Conservation (phyloP, 2,329 filamentous ascomycete species). For the Clonostachys byssicola region DNA sequence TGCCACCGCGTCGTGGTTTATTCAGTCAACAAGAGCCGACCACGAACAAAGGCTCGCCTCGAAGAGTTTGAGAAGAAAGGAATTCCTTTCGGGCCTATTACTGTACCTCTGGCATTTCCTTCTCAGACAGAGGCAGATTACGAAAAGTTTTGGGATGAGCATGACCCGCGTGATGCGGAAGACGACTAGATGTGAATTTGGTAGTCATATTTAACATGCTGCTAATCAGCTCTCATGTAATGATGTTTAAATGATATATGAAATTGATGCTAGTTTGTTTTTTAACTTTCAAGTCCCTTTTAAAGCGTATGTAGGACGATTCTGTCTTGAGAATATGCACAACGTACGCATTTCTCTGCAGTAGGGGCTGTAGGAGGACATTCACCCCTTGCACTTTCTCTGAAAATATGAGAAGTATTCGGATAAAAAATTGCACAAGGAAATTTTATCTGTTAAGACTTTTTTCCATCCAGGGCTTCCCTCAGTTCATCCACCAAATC, state of each 20-base stretch:
- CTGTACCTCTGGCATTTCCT: constrained; percentile 44
- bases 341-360: no score
- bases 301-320: no score
- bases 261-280: no score
- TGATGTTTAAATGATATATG: neutral
- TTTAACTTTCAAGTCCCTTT: no score
- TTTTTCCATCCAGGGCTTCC: no score
- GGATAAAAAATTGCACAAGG: no score
- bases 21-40: constrained; percentile 52
- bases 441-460: no score
- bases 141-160: constrained; percentile 17
- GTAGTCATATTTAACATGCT: neutral
- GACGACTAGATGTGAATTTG: constrained; percentile 1
- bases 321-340: no score
- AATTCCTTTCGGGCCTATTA: constrained; percentile 46
- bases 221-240: neutral
- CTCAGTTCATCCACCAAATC: no score
- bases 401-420: no score
- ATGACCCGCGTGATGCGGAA: constrained; percentile 19
- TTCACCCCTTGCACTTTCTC: no score
- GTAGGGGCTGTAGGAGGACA: no score
- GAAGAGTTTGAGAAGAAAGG: constrained; percentile 44
- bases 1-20: constrained; percentile 59
- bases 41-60: constrained; percentile 42
- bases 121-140: constrained; percentile 44